These are phyloP conservation scores for Candida stauntonica DNA, from an alignment of 805 yeast genomes.

Conservation along the genomic window DNA sequence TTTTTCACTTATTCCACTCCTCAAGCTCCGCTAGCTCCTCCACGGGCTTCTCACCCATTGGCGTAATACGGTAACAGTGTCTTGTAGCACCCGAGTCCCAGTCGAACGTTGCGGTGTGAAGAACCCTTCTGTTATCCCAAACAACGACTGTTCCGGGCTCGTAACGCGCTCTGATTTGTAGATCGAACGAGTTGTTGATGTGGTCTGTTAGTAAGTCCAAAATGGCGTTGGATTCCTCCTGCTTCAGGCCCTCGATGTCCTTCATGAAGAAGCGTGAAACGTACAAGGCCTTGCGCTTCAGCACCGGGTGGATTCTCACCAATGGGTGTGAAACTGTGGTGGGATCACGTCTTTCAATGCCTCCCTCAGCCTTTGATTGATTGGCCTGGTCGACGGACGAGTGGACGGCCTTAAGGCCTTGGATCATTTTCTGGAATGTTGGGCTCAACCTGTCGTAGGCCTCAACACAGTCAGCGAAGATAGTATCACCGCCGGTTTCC, in stretches of 20 bases:
- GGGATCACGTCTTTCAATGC: constrained; percentile 41
- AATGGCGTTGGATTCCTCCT: constrained; percentile 45
- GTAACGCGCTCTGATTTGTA: constrained; percentile 22
- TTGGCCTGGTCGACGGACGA: constrained; percentile 38
- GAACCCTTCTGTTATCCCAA: constrained; percentile 30
- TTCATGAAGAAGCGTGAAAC: constrained; percentile 47
- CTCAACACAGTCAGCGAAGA: constrained; percentile 49
- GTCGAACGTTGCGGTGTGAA: constrained; percentile 52
- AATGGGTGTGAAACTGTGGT: constrained; percentile 41
- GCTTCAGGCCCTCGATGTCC: constrained; percentile 48
- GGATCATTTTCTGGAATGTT: constrained; percentile 40
- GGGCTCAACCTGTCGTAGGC: constrained; percentile 51
- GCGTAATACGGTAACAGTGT: constrained; percentile 28
- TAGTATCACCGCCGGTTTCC: constrained; percentile 49
- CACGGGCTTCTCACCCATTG: constrained; percentile 44
- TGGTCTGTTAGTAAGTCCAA: constrained; percentile 42
- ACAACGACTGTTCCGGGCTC: constrained; percentile 23
- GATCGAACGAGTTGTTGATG: constrained; percentile 40
- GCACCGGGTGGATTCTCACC: constrained; percentile 60
- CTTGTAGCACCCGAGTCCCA: constrained; percentile 30
- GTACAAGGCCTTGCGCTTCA: constrained; percentile 56
- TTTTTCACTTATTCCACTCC: constrained; percentile 8
- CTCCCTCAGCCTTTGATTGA: constrained; percentile 44
- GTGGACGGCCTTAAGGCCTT: constrained; percentile 41
- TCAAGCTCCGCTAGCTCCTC: constrained; percentile 10